Evolutionary conservation across 2,329 filamentous ascomycete species (phyloP), one percentile per base, ranked within the genome.

Genomic region (Diaporthe sp.): DNA sequence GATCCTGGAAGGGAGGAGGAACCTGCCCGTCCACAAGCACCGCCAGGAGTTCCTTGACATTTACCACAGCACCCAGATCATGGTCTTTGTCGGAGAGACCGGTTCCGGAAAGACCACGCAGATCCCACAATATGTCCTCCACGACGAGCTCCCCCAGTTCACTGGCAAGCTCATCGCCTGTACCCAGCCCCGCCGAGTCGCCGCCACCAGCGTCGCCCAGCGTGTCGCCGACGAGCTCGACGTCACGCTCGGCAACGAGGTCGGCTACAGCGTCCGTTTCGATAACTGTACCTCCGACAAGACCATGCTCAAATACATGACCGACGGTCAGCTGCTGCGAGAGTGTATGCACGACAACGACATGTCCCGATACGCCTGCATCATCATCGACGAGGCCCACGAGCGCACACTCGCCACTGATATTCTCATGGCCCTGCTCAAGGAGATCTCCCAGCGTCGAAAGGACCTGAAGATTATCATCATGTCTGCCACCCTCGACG

Each of bases 31-130:
- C 58, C 93, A 98, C 85, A 93, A 95, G 82, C 97, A 99, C 85
- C 93, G 95, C 89, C 92, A 97, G 85, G 97, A 99, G 83, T 99
- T 99, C 83, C 90, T 99, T 76, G 88, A 96, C 82, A 91, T 98
- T 81, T 99, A 97, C 86, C 97, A 99, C 81, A 92, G 94, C 81
- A 95, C 93, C 34, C 97, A 99, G 86, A 98, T 99, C 79, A 92
- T 99, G 77, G 97, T 99, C 81, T 98, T 99, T 82, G 97, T 99
- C 78, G 97, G 97, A 87, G 97, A 99, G 89, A 99, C 97, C 12
- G 97, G 97, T 91, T 99, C 97, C 79, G 97, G 97, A 87, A 99
- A 99, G 88, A 99, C 97, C 6, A 99, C 97, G 0, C 97, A 99
- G 88, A 98, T 99, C 77, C 97, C 97, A 2, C 97, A 99, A 84